Conservation (phyloP, 2,329 filamentous ascomycete genomes). For the Sporothrix brasiliensis region DNA sequence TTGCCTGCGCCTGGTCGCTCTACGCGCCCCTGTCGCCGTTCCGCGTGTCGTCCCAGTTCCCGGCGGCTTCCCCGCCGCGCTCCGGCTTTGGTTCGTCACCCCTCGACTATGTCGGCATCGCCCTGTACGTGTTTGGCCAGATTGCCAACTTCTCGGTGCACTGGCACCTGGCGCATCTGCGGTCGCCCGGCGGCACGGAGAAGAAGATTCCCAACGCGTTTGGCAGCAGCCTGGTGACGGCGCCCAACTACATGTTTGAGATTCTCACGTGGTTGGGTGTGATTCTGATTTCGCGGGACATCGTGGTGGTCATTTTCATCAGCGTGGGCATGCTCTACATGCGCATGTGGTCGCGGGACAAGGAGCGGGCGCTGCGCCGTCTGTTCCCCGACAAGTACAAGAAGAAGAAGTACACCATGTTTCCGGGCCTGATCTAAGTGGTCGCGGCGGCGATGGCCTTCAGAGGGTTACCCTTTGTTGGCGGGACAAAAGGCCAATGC, state of each 20-base stretch:
- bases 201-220: constrained; percentile 85
- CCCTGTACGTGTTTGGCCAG: constrained; percentile 77
- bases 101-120: constrained; percentile 68
- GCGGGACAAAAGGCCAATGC: background rate
- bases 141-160: constrained; percentile 79
- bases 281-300: constrained; percentile 76
- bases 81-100: constrained; percentile 36
- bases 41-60: constrained; percentile 36
- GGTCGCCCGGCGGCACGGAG: constrained; percentile 78
- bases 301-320: constrained; percentile 77
- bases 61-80: constrained; percentile 35
- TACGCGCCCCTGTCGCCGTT: constrained; percentile 76
- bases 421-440: constrained; percentile 73
- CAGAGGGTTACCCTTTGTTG: background rate
- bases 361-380: constrained; percentile 85
- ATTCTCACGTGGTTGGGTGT: constrained; percentile 83
- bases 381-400: constrained; percentile 94
- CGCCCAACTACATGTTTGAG: constrained; percentile 98
- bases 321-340: constrained; percentile 75
- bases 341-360: constrained; percentile 85
- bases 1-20: constrained; percentile 80
- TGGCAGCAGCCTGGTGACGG: constrained; percentile 84
- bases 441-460: background rate
- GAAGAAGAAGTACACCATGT: constrained; percentile 84
- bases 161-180: constrained; percentile 73